A percentile compares a stretch with the other conserved stretches of the same genome.
Evolutionary conservation across 1,284 basidiomycete species (phyloP).

Genomic region (Microstroma glucosiphilum): DNA sequence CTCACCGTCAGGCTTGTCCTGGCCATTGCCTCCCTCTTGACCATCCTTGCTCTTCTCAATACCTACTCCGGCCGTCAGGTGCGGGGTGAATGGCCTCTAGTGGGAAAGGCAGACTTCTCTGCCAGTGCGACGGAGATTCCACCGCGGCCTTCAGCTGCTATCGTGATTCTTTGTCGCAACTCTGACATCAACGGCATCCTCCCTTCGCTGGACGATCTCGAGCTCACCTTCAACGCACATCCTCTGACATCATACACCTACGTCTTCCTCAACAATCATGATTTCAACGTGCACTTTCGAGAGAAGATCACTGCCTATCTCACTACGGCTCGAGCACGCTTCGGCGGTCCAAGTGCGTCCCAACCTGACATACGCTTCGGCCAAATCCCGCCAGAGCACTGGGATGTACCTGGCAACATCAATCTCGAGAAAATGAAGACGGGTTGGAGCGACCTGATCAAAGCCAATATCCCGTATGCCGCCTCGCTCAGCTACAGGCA

Average conservation of each 20-base stretch:
- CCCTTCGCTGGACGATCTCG: neutral
- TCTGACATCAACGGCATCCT: neutral
- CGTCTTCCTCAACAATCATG: neutral
- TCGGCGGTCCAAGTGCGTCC: neutral
- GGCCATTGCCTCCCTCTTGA: neutral
- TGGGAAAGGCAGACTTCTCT: too few relatives aligned
- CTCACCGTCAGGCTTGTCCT: neutral
- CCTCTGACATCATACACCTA: neutral
- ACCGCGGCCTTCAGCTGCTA: neutral
- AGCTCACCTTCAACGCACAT: conserved; percentile 1
- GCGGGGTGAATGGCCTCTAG: too few relatives aligned
- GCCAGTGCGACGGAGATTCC: neutral
- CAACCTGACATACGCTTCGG: neutral
- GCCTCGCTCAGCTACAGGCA: conserved; percentile 12
- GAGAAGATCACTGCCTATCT: neutral
- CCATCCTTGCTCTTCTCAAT: neutral
- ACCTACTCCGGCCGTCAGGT: neutral
- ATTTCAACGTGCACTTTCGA: neutral
- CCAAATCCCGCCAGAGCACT: conserved; percentile 8
- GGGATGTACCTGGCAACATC: conserved; percentile 9
- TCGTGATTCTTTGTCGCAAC: conserved; percentile 3
- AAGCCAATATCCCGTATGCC: conserved; percentile 9
- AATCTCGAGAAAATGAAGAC: neutral
- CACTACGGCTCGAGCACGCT: neutral
- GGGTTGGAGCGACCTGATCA: conserved; percentile 1